Evolutionary conservation across 2,329 filamentous ascomycete genomes (phyloP).

Genomic region (Nothomitra cinnamomea): DNA sequence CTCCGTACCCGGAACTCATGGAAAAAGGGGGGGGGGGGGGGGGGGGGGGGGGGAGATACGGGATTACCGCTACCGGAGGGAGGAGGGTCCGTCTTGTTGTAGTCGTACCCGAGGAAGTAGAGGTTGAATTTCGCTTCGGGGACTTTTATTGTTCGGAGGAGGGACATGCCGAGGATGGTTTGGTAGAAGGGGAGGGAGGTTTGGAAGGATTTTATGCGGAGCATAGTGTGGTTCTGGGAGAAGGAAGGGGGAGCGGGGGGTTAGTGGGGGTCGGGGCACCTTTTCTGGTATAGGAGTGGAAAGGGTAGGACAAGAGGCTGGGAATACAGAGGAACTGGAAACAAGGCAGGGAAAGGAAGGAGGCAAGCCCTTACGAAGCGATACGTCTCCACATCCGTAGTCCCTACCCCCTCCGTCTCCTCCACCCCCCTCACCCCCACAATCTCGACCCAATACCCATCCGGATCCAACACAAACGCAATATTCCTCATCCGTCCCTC

Average conservation of each 20-base stretch:
- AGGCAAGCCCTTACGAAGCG: slow-evolving; percentile 32
- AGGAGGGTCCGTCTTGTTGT: slow-evolving; percentile 35
- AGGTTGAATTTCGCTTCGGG: slow-evolving; percentile 62
- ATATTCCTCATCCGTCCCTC: slow-evolving; percentile 80
- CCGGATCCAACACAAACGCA: slow-evolving; percentile 78
- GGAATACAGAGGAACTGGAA: neutral
- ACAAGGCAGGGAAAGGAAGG: neutral
- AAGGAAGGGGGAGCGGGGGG: slow-evolving; percentile 3
- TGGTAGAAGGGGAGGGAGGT: slow-evolving; percentile 30
- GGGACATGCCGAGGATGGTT: slow-evolving; percentile 74
- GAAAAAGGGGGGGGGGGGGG: neutral
- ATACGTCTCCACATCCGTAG: slow-evolving; percentile 61
- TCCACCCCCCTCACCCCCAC: slow-evolving; percentile 56
- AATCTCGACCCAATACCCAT: slow-evolving; percentile 76
- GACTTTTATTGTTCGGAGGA: slow-evolving; percentile 57
- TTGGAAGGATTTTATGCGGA: slow-evolving; percentile 60
- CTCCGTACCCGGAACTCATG: no score
- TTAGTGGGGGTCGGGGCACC: slow-evolving; percentile 24
- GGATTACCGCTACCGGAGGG: slow-evolving; percentile 37
- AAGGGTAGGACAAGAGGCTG: neutral
- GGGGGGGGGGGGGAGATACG: slow-evolving; percentile 17
- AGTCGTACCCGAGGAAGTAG: slow-evolving; percentile 78
- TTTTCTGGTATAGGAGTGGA: neutral
- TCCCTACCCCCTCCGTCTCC: slow-evolving; percentile 51
- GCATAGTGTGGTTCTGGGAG: slow-evolving; percentile 71